Evolutionary conservation across 352 stramenopile species (phyloP), one percentile per base, ranked within the genome.

Genomic region (Globisporangium splendens): DNA sequence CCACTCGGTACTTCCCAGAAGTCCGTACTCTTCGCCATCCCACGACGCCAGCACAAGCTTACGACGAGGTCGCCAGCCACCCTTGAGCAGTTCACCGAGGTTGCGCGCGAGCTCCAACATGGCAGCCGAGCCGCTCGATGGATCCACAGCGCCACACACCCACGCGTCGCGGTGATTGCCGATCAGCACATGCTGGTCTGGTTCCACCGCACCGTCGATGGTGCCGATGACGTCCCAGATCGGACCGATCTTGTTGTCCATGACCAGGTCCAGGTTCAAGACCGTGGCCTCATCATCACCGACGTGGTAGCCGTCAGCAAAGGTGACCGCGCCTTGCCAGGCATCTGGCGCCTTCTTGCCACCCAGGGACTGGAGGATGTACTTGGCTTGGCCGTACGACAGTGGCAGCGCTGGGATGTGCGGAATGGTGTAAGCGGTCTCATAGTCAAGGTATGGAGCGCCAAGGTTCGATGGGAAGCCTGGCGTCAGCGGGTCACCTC

Each of bases 131-230:
- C 73, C 91, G 21, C 73, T 91, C 21, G 90, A 92, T 12, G 91
- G 91, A 59, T 97, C 88, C 17, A 86, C 79, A 0, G 87, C 89
- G 12, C 88, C 89, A 54, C 87, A 96, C 0, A 97, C 86, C 91
- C 91, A 97, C 6, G 88, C 89, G 63, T 97, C 91, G 21, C 91
- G 83, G 62, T 97, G 91, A 66, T 97, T 97, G 38, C 88, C 87
- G 35, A 97, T 73, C n/a, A 97, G 33, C 14, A 96, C 77, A 21
- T 83, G 78, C 51, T 88, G 69, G 11, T 93, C 84, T 3, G 85
- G 70, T 35, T 82, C 66, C 15, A 74, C 64, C 0, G 62, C 54
- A 28, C 82, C 86, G 39, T 86, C 69, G 57, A 97, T 92, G 15
- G 73, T 88, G 28, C 73, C 86, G 20, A 96, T 83, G 1, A 96